These are phyloP conservation scores for Phytophthora ohioensis DNA, from an alignment of 352 stramenopile genomes.

Conservation along the genomic window DNA sequence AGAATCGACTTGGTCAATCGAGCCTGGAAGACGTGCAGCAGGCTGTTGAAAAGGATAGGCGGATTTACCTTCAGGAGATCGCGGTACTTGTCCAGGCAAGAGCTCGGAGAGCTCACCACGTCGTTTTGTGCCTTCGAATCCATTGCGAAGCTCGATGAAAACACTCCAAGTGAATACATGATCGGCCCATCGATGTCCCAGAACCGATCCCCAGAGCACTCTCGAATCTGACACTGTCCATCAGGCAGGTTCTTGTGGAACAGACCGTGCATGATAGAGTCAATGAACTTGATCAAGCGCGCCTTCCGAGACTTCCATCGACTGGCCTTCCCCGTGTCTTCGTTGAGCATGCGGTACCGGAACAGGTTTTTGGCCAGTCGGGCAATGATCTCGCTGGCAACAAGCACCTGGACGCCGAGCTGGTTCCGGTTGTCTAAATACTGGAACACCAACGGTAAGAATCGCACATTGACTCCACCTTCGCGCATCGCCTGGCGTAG, in stretches of 20 bases:
- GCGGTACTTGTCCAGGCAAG: constrained; percentile 57
- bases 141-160: constrained; percentile 65
- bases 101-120: constrained; percentile 9
- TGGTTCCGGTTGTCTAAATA: constrained; percentile 51
- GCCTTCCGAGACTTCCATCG: constrained; percentile 67
- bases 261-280: constrained; percentile 73
- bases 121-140: constrained; percentile 37
- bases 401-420: constrained; percentile 60
- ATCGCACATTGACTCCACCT: constrained; percentile 70
- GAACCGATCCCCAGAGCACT: constrained; percentile 72
- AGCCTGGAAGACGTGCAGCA: constrained; percentile 67
- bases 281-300: constrained; percentile 69
- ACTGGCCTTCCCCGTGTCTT: constrained; percentile 50
- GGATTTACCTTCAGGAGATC: constrained; percentile 62
- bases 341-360: constrained; percentile 64
- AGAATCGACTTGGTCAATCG: constrained; percentile 60
- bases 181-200: constrained; percentile 78
- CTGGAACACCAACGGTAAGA: constrained; percentile 76
- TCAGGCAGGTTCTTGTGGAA: constrained; percentile 58
- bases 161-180: constrained; percentile 67
- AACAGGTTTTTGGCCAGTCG: constrained; percentile 83
- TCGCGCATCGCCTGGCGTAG: constrained; percentile 66
- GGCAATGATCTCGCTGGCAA: constrained; percentile 76
- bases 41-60: constrained; percentile 59
- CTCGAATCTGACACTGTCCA: constrained; percentile 33